phyloP scores from a whole-genome alignment of 2,329 filamentous ascomycete species.

The Colletotrichum theobromicola region DNA sequence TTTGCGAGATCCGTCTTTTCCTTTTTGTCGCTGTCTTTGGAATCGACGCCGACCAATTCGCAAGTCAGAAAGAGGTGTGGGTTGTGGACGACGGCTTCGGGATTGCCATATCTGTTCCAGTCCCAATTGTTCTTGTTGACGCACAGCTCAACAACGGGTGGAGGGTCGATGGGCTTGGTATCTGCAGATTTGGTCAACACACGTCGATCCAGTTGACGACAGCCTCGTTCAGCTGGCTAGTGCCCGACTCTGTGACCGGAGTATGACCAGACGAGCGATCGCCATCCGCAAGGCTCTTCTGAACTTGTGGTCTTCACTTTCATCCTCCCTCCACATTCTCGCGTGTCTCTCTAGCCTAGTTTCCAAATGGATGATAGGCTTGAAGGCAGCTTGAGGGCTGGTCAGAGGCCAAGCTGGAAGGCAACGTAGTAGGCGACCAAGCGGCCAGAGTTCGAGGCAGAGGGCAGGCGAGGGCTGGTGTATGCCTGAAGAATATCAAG shows the following conservation, averaged over 20 bases:
- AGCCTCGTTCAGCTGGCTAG: not conserved
- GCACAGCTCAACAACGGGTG: constrained; percentile 79
- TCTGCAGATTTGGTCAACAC: constrained; percentile 47
- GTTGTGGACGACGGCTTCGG: constrained; percentile 31
- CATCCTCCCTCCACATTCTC: not conserved
- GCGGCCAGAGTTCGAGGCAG: not conserved
- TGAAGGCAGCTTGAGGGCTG: not conserved
- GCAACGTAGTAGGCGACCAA: not conserved
- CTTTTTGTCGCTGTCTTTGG: constrained; percentile 30
- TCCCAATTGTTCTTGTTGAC: constrained; percentile 51
- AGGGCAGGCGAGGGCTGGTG: not conserved
- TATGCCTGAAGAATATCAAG: not conserved
- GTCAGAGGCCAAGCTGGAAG: not conserved
- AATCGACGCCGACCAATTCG: constrained; percentile 45
- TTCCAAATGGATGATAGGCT: not conserved
- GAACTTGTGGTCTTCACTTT: not conserved
- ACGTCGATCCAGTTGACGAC: not conserved
- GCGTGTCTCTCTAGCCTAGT: not conserved
- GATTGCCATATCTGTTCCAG: constrained; percentile 40
- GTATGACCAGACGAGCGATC: not conserved
- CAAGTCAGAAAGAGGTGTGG: constrained; percentile 56
- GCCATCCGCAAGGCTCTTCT: not conserved
- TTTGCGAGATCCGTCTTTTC: constrained; percentile 37
- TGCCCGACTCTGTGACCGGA: not conserved
- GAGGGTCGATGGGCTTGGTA: constrained; percentile 87